Base-by-base conservation (phyloP, 257 asterid species). In the Marsdenia floribunda region DNA sequence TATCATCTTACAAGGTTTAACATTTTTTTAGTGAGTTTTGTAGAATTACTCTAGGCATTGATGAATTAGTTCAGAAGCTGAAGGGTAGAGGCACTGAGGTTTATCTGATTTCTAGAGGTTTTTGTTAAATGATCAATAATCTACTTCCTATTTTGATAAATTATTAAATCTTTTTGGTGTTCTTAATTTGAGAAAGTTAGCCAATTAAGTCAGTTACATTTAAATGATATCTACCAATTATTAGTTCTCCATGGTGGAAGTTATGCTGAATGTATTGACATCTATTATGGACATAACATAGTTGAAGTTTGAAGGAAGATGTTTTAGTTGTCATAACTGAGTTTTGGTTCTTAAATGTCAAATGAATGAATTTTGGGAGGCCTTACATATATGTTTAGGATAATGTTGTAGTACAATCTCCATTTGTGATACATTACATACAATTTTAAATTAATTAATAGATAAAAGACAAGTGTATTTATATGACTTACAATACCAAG, bases 91-190 rank as follows among this genome's bases (percentile, higher is more conserved):
- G 79, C 75, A 89, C 68, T 69, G 82, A 73, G 60, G 97, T 94
- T 64, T 94, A 88, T 87, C 85, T 94, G 53, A 86, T 94, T 59
- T 94, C 99, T 44, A 96, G 97, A 68, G 97, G 99, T 35, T 94
- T 92, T 69, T 97, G 97, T 72, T 97, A 94, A 82, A 92, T 92
- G 97, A 92, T 92, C 86, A 90, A 90, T 69, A 97, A n/a, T n/a
- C n/a, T 94, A 85, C 26, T 7, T 65, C 50, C 50, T 65, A 7
- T 24, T 19, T 65, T 14, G 50, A 19, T 65, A 65, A 3, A 65
- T 7, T 65, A 19, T 21, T 11, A 16, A 22, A 65, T 65, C 15
- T n/a, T 38, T 35, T 65, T 38, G 50, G 18, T 19, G 70, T 65
- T 15, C 21, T 14, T 33, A 64, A 33, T 33, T 18, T 63, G 68